Conservation (phyloP, 2,329 filamentous ascomycete species). For the Penicillium oxalicum region DNA sequence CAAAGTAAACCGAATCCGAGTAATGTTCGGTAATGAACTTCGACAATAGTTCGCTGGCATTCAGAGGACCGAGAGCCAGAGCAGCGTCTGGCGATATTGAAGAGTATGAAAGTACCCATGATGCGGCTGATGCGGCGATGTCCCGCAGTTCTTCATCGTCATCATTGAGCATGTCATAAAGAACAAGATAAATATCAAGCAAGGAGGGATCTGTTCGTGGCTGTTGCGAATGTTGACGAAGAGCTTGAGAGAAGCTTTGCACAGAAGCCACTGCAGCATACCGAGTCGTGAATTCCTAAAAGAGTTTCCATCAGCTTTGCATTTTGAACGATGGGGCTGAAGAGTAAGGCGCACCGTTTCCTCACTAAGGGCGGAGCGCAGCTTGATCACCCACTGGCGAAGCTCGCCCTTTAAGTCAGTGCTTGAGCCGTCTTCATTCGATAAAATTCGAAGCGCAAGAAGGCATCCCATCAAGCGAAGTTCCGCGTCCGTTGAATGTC, state of each 20-base stretch:
- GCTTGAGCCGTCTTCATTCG: slow-evolving; percentile 6
- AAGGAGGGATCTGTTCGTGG: slow-evolving; percentile 30
- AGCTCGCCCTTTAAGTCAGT: slow-evolving; percentile 21
- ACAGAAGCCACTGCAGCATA: slow-evolving; percentile 34
- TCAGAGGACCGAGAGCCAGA: slow-evolving; percentile 43
- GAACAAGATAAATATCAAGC: slow-evolving; percentile 55
- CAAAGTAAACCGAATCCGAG: slow-evolving; percentile 27
- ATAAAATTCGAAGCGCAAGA: slow-evolving; percentile 22
- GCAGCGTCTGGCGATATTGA: slow-evolving; percentile 23
- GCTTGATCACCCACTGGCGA: slow-evolving; percentile 28
- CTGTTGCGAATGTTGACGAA: slow-evolving; percentile 16
- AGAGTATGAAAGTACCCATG: slow-evolving; percentile 32
- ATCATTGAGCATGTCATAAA: slow-evolving; percentile 76
- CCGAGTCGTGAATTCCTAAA: slow-evolving; percentile 36
- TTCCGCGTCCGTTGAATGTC: slow-evolving; percentile 33
- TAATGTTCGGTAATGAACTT: slow-evolving; percentile 34
- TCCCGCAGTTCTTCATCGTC: slow-evolving; percentile 86
- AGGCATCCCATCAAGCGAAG: slow-evolving; percentile 36
- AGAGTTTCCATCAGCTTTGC: not conserved
- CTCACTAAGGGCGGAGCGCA: slow-evolving; percentile 37
- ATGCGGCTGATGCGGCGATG: slow-evolving; percentile 46
- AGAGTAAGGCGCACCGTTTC: slow-evolving; percentile 33
- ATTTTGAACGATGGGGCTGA: no score
- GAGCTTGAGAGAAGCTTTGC: slow-evolving; percentile 41
- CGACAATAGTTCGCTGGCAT: slow-evolving; percentile 41